Conservation (phyloP, 2,329 filamentous ascomycete genomes). For the Pseudocercospora fijiensis region DNA sequence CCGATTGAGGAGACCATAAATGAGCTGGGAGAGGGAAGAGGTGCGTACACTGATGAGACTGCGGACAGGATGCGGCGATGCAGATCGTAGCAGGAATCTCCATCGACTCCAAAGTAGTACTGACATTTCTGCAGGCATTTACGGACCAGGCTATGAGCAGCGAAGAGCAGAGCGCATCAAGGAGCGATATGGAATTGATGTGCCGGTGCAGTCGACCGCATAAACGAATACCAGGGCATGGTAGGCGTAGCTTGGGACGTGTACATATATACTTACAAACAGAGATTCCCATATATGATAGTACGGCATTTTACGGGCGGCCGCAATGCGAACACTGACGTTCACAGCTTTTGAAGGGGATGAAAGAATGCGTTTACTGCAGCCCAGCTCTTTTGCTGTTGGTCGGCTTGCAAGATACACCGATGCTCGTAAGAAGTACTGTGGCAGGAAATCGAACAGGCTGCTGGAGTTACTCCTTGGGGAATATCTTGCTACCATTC, state of each 20-base stretch:
- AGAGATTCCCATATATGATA: conserved; percentile 14
- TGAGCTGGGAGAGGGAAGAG: conserved; percentile 82
- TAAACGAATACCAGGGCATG: conserved; percentile 1
- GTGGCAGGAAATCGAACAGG: too few relatives aligned
- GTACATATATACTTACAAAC: conserved; percentile 21
- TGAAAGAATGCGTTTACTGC: too few relatives aligned
- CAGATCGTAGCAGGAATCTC: not conserved
- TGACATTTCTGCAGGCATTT: conserved; percentile 61
- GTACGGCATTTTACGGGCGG: not conserved
- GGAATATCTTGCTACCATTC: too few relatives aligned
- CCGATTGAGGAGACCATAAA: conserved; percentile 77
- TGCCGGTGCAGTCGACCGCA: conserved; percentile 43
- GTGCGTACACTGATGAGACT: conserved; percentile 48
- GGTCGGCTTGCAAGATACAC: too few relatives aligned
- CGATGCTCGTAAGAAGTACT: too few relatives aligned
- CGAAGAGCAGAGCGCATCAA: conserved; percentile 76
- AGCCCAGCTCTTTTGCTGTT: too few relatives aligned
- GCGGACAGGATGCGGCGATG: not conserved
- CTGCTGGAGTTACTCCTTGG: too few relatives aligned
- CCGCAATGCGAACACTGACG: not conserved
- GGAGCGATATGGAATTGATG: conserved; percentile 84
- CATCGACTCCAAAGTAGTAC: not conserved
- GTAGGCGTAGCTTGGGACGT: conserved; percentile 1
- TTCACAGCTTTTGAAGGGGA: not conserved
- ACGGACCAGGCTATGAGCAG: conserved; percentile 79